phyloP scores from a whole-genome alignment of 768 basidiomycete species.

The Mycena pura region DNA sequence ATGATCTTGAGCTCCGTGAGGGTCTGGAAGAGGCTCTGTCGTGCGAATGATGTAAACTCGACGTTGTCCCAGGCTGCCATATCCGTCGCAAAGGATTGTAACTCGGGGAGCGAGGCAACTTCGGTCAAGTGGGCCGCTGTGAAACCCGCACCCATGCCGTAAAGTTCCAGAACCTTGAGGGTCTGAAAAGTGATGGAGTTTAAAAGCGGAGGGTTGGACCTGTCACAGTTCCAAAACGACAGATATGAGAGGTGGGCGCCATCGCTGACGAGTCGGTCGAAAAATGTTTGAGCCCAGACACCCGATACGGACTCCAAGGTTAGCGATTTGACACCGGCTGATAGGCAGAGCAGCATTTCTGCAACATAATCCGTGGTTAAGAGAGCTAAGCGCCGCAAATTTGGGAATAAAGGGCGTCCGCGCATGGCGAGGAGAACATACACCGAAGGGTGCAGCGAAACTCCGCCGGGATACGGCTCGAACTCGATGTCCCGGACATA shows the following conservation, averaged over 20 bases:
- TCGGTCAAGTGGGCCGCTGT: neutral
- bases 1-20: neutral
- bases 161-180: neutral
- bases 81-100: neutral
- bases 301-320: no score
- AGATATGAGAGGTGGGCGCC: no score
- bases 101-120: neutral
- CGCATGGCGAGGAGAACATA: neutral
- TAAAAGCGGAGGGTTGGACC: no score
- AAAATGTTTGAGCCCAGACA: no score
- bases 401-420: neutral
- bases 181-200: no score
- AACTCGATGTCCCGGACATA: neutral
- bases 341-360: neutral
- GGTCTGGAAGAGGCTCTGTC: neutral
- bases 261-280: no score
- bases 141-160: neutral
- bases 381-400: neutral
- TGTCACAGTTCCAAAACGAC: no score
- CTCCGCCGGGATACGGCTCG: neutral
- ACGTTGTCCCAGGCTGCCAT: neutral
- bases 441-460: neutral
- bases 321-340: neutral
- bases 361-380: neutral
- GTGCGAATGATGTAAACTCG: neutral